phyloP scores from a whole-genome alignment of 2,329 filamentous ascomycete genomes.

The Hypoxylon sp. region DNA sequence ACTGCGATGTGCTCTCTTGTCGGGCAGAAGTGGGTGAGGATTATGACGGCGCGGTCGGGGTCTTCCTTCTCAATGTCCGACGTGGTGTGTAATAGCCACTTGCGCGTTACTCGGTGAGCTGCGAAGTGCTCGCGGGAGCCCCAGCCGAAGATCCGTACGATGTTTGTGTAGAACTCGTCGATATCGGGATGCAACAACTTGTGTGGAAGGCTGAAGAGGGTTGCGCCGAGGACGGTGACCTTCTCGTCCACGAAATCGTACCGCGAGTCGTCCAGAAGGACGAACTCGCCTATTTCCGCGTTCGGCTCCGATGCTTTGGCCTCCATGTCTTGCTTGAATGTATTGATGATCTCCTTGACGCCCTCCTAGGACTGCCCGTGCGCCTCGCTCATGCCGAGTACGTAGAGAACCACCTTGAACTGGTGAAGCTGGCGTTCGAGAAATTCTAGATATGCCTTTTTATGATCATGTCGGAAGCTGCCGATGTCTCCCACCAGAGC shows the following conservation, averaged over 20 bases:
- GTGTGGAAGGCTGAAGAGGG: constrained; percentile 23
- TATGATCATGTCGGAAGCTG: background rate
- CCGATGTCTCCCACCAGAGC: constrained; percentile 28
- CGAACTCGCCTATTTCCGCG: constrained; percentile 14
- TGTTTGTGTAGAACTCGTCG: background rate
- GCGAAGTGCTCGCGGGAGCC: background rate
- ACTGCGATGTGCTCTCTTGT: background rate
- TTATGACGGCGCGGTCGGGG: constrained; percentile 12
- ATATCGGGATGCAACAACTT: background rate
- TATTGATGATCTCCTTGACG: background rate
- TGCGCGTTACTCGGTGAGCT: constrained; percentile 1
- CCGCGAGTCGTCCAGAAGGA: constrained; percentile 23
- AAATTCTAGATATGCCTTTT: background rate
- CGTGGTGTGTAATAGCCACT: background rate
- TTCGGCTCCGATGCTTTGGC: background rate
- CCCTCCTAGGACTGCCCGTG: constrained; percentile 12
- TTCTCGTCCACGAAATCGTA: constrained; percentile 18
- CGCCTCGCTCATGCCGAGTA: constrained; percentile 18
- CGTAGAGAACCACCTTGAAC: constrained; percentile 14
- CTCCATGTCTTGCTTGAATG: background rate
- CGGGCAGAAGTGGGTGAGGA: constrained; percentile 29
- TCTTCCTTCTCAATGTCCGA: background rate
- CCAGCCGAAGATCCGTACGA: background rate
- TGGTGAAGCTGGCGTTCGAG: constrained; percentile 15
- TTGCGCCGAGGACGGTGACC: constrained; percentile 17